Evolutionary conservation across 139 green algal genomes (phyloP), one percentile per base, ranked within the genome.

Genomic region (Gonium pectorale): DNA sequence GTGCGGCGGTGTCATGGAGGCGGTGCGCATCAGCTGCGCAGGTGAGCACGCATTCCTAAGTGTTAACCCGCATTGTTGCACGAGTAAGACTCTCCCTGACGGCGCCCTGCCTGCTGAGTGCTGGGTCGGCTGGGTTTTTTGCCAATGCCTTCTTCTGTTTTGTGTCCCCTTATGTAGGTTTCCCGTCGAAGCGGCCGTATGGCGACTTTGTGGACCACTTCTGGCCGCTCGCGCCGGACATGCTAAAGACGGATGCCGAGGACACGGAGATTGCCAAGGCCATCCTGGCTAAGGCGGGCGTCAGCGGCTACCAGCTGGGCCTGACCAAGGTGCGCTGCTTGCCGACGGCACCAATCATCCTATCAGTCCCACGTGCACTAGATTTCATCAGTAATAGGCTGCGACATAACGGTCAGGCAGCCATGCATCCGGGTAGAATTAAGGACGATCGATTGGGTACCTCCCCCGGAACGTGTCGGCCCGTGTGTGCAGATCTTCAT

Each of bases 1-100:
- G 29, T 99, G 97, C 79, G 97, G 97, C 49, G 97, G 88, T 82
- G 97, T 99, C 68, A 92, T 99, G 82, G 98, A 99, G 94, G 98
- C 98, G 1, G 95, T 99, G 56, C 94, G 98, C 87, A 99, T 99
- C 91, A 95, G 86, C 78, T 98, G 94, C 79, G 97, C 98, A 6
- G 89, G 87, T 91, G 31, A 54, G 67, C 5, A 15, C 38, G 67
- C 40, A 2, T 68, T 68, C 17, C 54, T 64, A n/a, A n/a, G n/a
- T n/a, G n/a, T n/a, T n/a, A n/a, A n/a, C n/a, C n/a, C n/a, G n/a
- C n/a, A n/a, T n/a, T n/a, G n/a, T n/a, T n/a, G n/a, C n/a, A n/a
- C n/a, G n/a, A n/a, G n/a, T n/a, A n/a, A n/a, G n/a, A n/a, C n/a
- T n/a, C n/a, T n/a, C n/a, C n/a, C n/a, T n/a, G n/a, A n/a, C n/a